A percentile compares a stretch with the other conserved stretches of the same genome.
phyloP scores from a whole-genome alignment of 768 basidiomycete species.

The Boletus reticulatus region DNA sequence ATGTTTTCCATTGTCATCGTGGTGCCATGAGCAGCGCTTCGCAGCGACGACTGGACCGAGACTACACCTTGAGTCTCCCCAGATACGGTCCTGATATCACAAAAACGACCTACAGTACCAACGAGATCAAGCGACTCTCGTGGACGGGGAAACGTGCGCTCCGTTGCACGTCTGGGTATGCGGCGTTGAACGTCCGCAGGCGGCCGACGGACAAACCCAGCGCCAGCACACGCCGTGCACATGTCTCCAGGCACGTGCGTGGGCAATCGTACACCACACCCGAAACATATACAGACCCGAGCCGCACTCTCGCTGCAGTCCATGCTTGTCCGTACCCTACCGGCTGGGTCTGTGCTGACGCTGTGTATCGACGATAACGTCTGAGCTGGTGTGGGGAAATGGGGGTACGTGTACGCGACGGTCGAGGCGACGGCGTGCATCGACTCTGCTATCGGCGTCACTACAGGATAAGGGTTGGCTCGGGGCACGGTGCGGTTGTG shows the following conservation, averaged over 20 bases:
- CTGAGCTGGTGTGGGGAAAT: not conserved
- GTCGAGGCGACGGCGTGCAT: not conserved
- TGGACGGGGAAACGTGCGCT: not conserved
- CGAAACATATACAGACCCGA: constrained; percentile 17
- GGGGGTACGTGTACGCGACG: not conserved
- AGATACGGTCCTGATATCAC: too few species aligned
- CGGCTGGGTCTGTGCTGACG: too few species aligned
- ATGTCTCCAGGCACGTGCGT: not conserved
- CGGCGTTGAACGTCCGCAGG: not conserved
- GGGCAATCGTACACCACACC: constrained; percentile 14
- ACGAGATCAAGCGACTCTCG: not conserved
- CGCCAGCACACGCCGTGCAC: constrained; percentile 14
- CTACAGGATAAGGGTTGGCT: constrained; percentile 4
- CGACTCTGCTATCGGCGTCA: not conserved
- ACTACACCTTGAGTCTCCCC: not conserved
- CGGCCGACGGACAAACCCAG: constrained; percentile 3
- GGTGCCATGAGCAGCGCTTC: not conserved
- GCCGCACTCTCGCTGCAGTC: too few species aligned
- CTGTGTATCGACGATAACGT: too few species aligned
- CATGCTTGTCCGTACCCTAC: too few species aligned
- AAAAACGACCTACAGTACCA: not conserved
- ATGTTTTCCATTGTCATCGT: not conserved
- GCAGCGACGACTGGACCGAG: not conserved
- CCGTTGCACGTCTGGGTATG: not conserved
- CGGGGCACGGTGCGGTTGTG: not conserved